A percentile compares a stretch with the other conserved stretches of the same genome.
Evolutionary conservation across 768 basidiomycete genomes (phyloP).

Genomic region (Russula sp.): DNA sequence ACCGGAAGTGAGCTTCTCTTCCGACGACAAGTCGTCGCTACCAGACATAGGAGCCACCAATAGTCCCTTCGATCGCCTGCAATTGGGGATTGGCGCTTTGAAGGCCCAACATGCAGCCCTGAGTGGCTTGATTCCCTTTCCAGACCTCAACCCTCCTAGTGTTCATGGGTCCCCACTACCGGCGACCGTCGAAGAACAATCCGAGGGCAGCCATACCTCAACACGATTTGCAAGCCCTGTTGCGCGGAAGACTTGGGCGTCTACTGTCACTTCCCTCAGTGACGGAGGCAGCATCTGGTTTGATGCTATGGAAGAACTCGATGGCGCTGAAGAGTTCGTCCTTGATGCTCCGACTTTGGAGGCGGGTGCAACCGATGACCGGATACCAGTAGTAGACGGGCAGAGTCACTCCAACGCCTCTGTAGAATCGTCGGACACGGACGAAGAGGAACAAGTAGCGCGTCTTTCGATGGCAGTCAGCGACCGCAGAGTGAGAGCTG

Average conservation of each 20-base stretch:
- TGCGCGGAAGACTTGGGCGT: constrained; percentile 20
- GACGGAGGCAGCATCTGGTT: constrained; percentile 54
- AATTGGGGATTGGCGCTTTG: constrained; percentile 43
- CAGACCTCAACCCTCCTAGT: constrained; percentile 25
- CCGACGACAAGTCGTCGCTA: constrained; percentile 13
- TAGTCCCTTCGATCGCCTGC: constrained; percentile 36
- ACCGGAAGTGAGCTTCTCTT: neutral
- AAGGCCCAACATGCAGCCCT: constrained; percentile 54
- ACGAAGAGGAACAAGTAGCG: constrained; percentile 30
- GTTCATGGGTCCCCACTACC: constrained; percentile 34
- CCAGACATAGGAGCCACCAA: constrained; percentile 12
- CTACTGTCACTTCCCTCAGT: constrained; percentile 25
- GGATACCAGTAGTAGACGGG: constrained; percentile 31
- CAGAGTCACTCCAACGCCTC: constrained; percentile 41
- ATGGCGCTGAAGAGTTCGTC: constrained; percentile 65
- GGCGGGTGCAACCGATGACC: constrained; percentile 27
- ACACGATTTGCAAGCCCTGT: constrained; percentile 17
- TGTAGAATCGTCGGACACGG: constrained; percentile 48
- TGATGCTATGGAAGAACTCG: constrained; percentile 56
- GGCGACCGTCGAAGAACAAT: constrained; percentile 43
- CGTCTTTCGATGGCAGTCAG: constrained; percentile 9
- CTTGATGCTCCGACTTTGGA: constrained; percentile 30
- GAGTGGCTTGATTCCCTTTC: constrained; percentile 28
- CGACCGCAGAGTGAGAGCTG: constrained; percentile 1
- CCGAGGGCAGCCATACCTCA: constrained; percentile 24